Evolutionary conservation across 2,329 filamentous ascomycete species (phyloP).

Genomic region (Aureobasidium sp.): DNA sequence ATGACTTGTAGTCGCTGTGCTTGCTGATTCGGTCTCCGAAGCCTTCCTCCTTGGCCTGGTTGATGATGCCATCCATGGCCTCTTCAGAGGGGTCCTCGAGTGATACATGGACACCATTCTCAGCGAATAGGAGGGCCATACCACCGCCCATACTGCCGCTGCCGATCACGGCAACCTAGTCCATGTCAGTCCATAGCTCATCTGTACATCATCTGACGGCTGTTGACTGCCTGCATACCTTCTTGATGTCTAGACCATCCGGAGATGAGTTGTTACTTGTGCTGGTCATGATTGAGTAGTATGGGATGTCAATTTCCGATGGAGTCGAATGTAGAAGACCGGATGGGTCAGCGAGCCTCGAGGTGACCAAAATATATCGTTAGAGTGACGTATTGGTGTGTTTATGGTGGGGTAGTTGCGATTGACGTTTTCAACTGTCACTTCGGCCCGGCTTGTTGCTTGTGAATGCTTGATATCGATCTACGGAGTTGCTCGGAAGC

Average conservation of each 20-base stretch:
- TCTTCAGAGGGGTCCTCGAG: conserved; percentile 48
- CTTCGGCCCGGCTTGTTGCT: conserved; percentile 4
- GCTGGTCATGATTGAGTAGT: not conserved
- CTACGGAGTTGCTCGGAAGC: not conserved
- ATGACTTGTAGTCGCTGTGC: conserved; percentile 42
- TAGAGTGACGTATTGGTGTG: not conserved
- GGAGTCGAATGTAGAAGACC: not conserved
- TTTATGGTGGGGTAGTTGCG: conserved; percentile 1
- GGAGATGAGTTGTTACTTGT: not conserved
- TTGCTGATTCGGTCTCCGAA: conserved; percentile 35
- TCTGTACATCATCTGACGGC: not conserved
- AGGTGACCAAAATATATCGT: conserved; percentile 3
- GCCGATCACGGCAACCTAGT: conserved; percentile 50
- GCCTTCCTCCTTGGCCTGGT: conserved; percentile 35
- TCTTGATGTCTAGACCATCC: conserved; percentile 25
- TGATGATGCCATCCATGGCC: conserved; percentile 40
- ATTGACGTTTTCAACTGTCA: conserved; percentile 11
- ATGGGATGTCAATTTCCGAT: not conserved
- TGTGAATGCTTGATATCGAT: not conserved
- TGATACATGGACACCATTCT: conserved; percentile 49
- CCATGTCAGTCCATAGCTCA: not conserved
- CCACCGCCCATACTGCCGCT: conserved; percentile 55
- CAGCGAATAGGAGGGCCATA: conserved; percentile 53
- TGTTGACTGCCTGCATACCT: conserved; percentile 13
- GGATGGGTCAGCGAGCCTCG: not conserved